A percentile compares a stretch with the other conserved stretches of the same genome.
These are phyloP conservation scores for Dianthus caryophyllus DNA, from an alignment of 148 eudicot species.

Conservation along the genomic window DNA sequence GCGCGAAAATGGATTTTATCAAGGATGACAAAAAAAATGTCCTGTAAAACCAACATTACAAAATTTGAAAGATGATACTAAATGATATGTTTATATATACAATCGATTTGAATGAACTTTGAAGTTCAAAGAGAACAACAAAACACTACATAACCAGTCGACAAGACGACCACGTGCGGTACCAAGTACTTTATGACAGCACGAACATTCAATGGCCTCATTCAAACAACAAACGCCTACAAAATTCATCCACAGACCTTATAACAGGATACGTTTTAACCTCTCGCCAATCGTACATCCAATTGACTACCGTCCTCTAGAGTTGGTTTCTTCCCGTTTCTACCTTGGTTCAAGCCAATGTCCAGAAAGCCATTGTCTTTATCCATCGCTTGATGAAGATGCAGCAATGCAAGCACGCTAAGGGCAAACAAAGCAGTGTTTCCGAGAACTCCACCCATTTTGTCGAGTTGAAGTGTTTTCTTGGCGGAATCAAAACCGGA, in stretches of 20 bases:
- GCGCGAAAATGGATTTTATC: too few relatives aligned
- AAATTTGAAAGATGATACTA: neutral
- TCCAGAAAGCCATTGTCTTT: slow-evolving; percentile 31
- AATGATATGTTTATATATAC: slow-evolving; percentile 21
- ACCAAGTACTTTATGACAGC: neutral
- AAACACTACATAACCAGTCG: slow-evolving; percentile 12
- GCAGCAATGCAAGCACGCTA: slow-evolving; percentile 80
- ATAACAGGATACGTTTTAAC: slow-evolving; percentile 29
- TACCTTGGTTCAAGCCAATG: slow-evolving; percentile 32
- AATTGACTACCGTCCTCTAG: slow-evolving; percentile 31
- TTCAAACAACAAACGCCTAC: slow-evolving; percentile 14
- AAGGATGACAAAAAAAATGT: too few relatives aligned
- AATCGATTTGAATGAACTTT: neutral
- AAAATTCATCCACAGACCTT: slow-evolving; percentile 9
- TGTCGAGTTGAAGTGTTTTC: slow-evolving; percentile 57
- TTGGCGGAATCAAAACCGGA: slow-evolving; percentile 46
- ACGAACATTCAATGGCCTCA: neutral
- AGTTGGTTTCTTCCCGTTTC: slow-evolving; percentile 32
- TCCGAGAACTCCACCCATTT: slow-evolving; percentile 63
- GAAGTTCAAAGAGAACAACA: slow-evolving; percentile 13
- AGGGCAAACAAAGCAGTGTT: slow-evolving; percentile 82
- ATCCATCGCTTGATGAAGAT: slow-evolving; percentile 51
- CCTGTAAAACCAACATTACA: neutral
- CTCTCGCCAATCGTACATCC: slow-evolving; percentile 88
- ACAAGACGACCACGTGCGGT: neutral